Base-by-base conservation (phyloP, 495 filamentous ascomycete species). In the Tuber microsphaerosporum region DNA sequence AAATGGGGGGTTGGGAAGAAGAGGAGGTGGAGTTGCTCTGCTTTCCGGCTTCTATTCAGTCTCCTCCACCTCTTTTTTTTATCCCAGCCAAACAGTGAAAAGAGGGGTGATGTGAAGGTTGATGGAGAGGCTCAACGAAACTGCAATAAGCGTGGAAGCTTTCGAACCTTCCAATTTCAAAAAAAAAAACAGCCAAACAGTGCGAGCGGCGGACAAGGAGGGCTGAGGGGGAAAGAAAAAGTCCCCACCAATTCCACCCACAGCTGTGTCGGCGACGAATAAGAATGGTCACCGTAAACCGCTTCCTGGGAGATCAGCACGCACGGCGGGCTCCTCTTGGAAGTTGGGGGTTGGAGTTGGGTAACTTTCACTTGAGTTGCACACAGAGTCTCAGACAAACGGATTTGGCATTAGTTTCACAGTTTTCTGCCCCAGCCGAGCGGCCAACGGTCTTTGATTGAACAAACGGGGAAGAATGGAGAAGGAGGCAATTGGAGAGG, bases 401-500 rank as follows among this genome's bases (percentile, higher is more conserved):
- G 26, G 26, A 65, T 65, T 19, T 26, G 56, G 56, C 6, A 34
- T 34, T 65, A 26, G 56, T 65, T 26, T 34, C 14, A 65, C 56
- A 65, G 56, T 65, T 34, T 17, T 31, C 56, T 65, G 56, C 56
- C 56, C 56, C 56, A 4, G 56, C 10, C 51, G 56, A 34, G 56
- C 17, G 16, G 56, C 56, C 56, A 65, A 65, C 56, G 56, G 56
- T 8, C 56, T 17, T 65, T 17, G 14, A 31, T 3, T 4, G 31
- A 65, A 26, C 26, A 12, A 34, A 65, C n/a, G 26, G 26, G n/a
- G 10, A 31, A 61, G 51, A n/a, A 16, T 31, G 51, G n/a, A 31
- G 51, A 61, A 22, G 51, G 51, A 56, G 56, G 56, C 56, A 65
- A 65, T 65, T 65, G 56, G 56, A 65, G 56, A 65, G 12, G 56